A percentile compares a stretch with the other conserved stretches of the same genome.
phyloP scores from a whole-genome alignment of 495 filamentous ascomycete genomes.

The Penicillium lividum region DNA sequence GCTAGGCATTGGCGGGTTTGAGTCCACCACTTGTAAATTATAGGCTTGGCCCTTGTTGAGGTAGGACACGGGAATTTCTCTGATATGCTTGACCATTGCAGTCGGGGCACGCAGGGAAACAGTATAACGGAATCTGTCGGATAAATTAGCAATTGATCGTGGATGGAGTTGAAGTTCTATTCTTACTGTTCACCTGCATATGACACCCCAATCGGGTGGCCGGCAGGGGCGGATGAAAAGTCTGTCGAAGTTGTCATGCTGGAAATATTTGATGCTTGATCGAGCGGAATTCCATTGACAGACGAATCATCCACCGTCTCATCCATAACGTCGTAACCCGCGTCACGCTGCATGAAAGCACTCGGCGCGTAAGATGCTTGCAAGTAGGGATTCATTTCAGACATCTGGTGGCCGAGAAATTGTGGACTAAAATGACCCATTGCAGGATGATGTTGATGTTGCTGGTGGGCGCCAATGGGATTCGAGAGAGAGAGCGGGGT shows the following conservation, averaged over 20 bases:
- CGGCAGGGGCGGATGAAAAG: slow-evolving; percentile 17
- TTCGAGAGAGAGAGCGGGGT: slow-evolving; percentile 82
- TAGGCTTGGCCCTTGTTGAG: slow-evolving; percentile 97
- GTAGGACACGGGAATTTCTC: slow-evolving; percentile 91
- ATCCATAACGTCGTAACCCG: slow-evolving; percentile 76
- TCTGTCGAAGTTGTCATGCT: slow-evolving; percentile 31
- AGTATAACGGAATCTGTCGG: slow-evolving; percentile 82
- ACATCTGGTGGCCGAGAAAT: slow-evolving; percentile 67
- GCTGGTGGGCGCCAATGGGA: slow-evolving; percentile 43
- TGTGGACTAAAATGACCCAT: slow-evolving; percentile 29
- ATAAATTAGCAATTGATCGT: slow-evolving; percentile 8
- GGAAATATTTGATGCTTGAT: slow-evolving; percentile 23
- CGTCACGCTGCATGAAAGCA: slow-evolving; percentile 74
- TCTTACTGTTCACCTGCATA: slow-evolving; percentile 54
- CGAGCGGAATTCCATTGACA: slow-evolving; percentile 47
- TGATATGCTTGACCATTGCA: slow-evolving; percentile 81
- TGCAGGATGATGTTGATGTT: slow-evolving; percentile 33
- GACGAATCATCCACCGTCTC: slow-evolving; percentile 62
- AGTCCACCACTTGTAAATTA: slow-evolving; percentile 72
- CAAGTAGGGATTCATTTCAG: slow-evolving; percentile 72
- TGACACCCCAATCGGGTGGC: slow-evolving; percentile 13
- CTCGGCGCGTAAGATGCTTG: slow-evolving; percentile 72
- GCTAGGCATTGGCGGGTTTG: slow-evolving; percentile 45
- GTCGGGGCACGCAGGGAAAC: slow-evolving; percentile 92
- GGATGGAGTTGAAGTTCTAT: not conserved